A percentile compares a stretch with the other conserved stretches of the same genome.
phyloP scores from a whole-genome alignment of 441 rosid species.

The Populus hybrid region DNA sequence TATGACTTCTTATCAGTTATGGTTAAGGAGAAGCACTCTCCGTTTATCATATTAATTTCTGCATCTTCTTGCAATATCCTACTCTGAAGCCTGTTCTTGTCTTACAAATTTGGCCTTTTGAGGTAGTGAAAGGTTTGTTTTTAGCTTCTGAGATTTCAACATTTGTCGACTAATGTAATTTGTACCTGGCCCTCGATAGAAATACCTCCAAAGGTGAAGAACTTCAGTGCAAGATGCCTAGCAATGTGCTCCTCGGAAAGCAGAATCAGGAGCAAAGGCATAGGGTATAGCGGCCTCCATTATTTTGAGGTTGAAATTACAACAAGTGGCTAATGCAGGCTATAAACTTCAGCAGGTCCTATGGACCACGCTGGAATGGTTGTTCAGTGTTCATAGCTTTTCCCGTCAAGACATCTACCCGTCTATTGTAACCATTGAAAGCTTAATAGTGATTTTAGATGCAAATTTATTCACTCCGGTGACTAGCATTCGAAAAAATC shows the following conservation, averaged over 20 bases:
- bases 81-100: background rate
- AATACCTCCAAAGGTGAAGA: too few relatives aligned
- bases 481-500: too few relatives aligned
- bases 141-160: background rate
- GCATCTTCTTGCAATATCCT: background rate
- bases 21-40: constrained; percentile 33
- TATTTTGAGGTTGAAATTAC: background rate
- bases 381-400: too few relatives aligned
- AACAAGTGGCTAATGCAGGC: background rate
- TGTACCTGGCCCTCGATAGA: too few relatives aligned
- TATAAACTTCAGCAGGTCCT: too few relatives aligned
- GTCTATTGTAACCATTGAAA: too few relatives aligned
- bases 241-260: background rate
- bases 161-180: background rate
- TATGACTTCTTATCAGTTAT: constrained; percentile 49
- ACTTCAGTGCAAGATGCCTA: background rate
- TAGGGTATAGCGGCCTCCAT: background rate
- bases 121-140: background rate
- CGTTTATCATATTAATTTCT: constrained; percentile 13
- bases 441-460: too few relatives aligned
- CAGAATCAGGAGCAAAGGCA: background rate
- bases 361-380: too few relatives aligned
- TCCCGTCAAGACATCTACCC: too few relatives aligned
- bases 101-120: background rate
- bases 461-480: too few relatives aligned